phyloP scores from a whole-genome alignment of 306 rosid genomes.

The Phaseolus lunatus region DNA sequence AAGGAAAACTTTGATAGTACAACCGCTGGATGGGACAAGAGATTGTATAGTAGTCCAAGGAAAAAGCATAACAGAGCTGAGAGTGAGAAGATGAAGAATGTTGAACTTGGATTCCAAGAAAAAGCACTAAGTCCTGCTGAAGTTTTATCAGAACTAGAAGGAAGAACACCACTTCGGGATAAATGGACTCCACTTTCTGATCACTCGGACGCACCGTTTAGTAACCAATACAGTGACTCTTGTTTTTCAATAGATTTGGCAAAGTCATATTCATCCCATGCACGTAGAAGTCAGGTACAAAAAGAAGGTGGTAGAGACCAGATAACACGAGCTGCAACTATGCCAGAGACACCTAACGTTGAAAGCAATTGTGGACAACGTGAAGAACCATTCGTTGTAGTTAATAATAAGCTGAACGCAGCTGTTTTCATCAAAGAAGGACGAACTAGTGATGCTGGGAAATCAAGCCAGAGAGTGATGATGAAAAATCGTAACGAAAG shows the following conservation, averaged over 20 bases:
- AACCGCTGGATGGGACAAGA: constrained; percentile 50
- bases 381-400: constrained; percentile 22
- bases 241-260: constrained; percentile 74
- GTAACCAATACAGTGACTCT: constrained; percentile 41
- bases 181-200: constrained; percentile 50
- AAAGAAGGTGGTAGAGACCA: constrained; percentile 37
- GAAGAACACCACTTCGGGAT: constrained; percentile 47
- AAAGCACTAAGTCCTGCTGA: constrained; percentile 27
- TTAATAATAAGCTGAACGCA: constrained; percentile 44
- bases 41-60: constrained; percentile 49
- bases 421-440: constrained; percentile 45
- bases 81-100: constrained; percentile 25
- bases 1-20: not conserved
- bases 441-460: constrained; percentile 31
- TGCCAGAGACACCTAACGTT: too few species aligned
- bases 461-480: constrained; percentile 38
- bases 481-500: constrained; percentile 27
- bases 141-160: constrained; percentile 20
- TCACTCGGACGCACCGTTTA: constrained; percentile 29
- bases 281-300: not conserved
- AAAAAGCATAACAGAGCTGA: not conserved
- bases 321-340: not conserved
- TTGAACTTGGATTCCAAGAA: constrained; percentile 39
- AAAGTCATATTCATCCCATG: constrained; percentile 48
- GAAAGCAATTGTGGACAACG: constrained; percentile 32